A percentile compares a stretch with the other conserved stretches of the same genome.
Conservation (phyloP, 2,329 filamentous ascomycete species). For the Golovinomyces cichoracearum region DNA sequence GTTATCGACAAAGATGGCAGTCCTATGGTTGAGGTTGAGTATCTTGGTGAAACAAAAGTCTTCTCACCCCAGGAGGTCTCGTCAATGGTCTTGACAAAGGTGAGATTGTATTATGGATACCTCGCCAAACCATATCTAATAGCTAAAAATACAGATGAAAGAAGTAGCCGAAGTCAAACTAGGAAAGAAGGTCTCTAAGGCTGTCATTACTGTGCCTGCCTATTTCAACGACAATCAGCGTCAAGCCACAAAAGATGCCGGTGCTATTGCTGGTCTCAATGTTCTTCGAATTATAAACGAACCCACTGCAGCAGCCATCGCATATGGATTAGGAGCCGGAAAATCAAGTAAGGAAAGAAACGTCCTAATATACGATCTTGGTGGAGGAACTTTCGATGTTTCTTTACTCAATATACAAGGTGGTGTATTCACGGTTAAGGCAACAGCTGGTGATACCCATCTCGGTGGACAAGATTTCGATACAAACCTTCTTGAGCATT, state of each 20-base stretch:
- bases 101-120: slow-evolving; percentile 19
- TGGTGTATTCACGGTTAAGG: slow-evolving; percentile 98
- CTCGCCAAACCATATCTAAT: neutral
- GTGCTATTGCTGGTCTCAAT: slow-evolving; percentile 90
- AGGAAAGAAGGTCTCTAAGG: slow-evolving; percentile 96
- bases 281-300: slow-evolving; percentile 99
- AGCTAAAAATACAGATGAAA: slow-evolving; percentile 48
- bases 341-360: slow-evolving; percentile 96
- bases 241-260: slow-evolving; percentile 97
- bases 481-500: slow-evolving; percentile 81
- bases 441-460: slow-evolving; percentile 91
- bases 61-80: slow-evolving; percentile 99
- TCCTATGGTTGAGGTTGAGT: slow-evolving; percentile 85
- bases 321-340: slow-evolving; percentile 86
- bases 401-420: slow-evolving; percentile 96
- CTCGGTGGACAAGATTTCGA: slow-evolving; percentile 93
- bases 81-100: slow-evolving; percentile 95
- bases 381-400: slow-evolving; percentile 99
- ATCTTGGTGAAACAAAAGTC: slow-evolving; percentile 77
- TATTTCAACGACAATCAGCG: slow-evolving; percentile 99
- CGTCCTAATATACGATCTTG: slow-evolving; percentile 97
- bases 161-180: slow-evolving; percentile 96
- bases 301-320: slow-evolving; percentile 91
- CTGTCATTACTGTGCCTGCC: slow-evolving; percentile 92
- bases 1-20: slow-evolving; percentile 69